Evolutionary conservation across 1,284 basidiomycete genomes (phyloP).

Genomic region (Anthracocystis walkeri): DNA sequence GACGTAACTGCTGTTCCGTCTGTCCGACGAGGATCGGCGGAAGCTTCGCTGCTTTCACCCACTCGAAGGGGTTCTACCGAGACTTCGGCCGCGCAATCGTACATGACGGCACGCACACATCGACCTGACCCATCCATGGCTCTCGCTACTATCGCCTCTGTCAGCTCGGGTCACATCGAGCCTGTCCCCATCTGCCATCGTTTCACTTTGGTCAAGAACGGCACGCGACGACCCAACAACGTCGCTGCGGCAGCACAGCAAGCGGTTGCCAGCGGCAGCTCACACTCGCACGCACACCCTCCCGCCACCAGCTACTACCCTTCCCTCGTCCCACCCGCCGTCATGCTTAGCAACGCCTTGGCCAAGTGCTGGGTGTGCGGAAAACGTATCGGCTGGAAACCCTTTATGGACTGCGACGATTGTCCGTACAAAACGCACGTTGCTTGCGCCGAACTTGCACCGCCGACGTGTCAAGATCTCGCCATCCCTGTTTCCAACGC

Average conservation of each 20-base stretch:
- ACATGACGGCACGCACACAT: slow-evolving; percentile 57
- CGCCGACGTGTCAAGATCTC: slow-evolving; percentile 61
- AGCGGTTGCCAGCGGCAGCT: slow-evolving; percentile 21
- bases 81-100: slow-evolving; percentile 42
- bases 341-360: slow-evolving; percentile 64
- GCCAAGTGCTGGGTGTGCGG: slow-evolving; percentile 65
- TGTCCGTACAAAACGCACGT: slow-evolving; percentile 67
- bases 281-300: slow-evolving; percentile 14
- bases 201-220: slow-evolving; percentile 66
- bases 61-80: slow-evolving; percentile 36
- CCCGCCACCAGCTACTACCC: slow-evolving; percentile 32
- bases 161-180: slow-evolving; percentile 32
- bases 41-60: slow-evolving; percentile 24
- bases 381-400: slow-evolving; percentile 62
- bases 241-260: slow-evolving; percentile 42
- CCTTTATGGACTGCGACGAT: slow-evolving; percentile 67
- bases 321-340: slow-evolving; percentile 57
- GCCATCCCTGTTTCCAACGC: slow-evolving; percentile 33
- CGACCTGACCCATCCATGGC: slow-evolving; percentile 52
- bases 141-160: slow-evolving; percentile 58
- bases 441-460: slow-evolving; percentile 59
- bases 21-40: slow-evolving; percentile 31
- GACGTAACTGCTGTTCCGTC: slow-evolving; percentile 32
- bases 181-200: slow-evolving; percentile 57
- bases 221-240: slow-evolving; percentile 50